These are phyloP conservation scores for Xerocomellus amylosporus DNA, from an alignment of 768 basidiomycete species.

Conservation along the genomic window DNA sequence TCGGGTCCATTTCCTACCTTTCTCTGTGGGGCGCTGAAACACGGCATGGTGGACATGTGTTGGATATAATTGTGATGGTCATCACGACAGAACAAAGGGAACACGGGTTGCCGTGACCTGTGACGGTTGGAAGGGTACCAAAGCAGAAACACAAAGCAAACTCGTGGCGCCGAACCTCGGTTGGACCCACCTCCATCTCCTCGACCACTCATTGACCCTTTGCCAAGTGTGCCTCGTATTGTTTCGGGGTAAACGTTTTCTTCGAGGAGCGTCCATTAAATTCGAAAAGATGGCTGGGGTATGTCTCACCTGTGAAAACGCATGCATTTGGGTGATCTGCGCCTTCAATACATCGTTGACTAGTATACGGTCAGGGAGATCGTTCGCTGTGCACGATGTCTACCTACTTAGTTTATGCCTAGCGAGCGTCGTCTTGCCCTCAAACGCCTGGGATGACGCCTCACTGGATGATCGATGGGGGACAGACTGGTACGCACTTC, in stretches of 20 bases:
- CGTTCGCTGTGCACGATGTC: not conserved
- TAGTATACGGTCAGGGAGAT: slow-evolving; percentile 29
- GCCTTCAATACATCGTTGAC: slow-evolving; percentile 76
- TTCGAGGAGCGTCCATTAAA: slow-evolving; percentile 24
- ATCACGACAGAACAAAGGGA: slow-evolving; percentile 2
- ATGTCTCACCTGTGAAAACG: slow-evolving; percentile 75
- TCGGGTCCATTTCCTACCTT: not conserved
- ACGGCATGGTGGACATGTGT: not conserved
- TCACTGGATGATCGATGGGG: not conserved
- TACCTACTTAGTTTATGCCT: slow-evolving; percentile 66
- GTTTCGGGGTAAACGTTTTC: slow-evolving; percentile 73
- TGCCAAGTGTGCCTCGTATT: slow-evolving; percentile 52
- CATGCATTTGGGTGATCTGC: slow-evolving; percentile 79
- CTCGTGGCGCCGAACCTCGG: not conserved
- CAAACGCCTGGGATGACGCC: slow-evolving; percentile 51
- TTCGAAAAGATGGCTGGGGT: not conserved
- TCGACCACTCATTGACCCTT: slow-evolving; percentile 23
- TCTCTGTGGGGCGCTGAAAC: not conserved
- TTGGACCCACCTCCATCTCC: not conserved
- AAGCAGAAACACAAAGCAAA: not conserved
- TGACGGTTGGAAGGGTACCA: no score
- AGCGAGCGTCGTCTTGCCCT: slow-evolving; percentile 77
- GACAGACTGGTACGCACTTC: slow-evolving; percentile 43
- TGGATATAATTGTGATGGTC: not conserved
- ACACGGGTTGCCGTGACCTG: not conserved